Conservation (phyloP, 2,329 filamentous ascomycete species). For the Fusarium sp. region DNA sequence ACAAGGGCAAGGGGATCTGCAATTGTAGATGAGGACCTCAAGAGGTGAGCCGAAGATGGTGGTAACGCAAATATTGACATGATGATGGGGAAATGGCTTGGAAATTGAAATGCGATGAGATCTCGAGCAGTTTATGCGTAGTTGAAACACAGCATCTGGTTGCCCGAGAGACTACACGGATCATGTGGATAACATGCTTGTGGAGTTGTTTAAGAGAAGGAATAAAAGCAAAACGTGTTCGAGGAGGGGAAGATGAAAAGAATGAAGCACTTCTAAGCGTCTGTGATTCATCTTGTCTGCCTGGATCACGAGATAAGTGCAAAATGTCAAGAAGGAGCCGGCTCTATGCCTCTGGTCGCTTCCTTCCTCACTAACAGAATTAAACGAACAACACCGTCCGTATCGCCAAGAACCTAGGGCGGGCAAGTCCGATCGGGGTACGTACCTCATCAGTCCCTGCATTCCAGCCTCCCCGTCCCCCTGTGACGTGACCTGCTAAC, state of each 20-base stretch:
- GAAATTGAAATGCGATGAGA: slow-evolving; percentile 26
- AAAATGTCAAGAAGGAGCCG: slow-evolving; percentile 17
- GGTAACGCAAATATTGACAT: slow-evolving; percentile 69
- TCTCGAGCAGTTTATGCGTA: slow-evolving; percentile 28
- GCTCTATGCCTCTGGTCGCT: slow-evolving; percentile 9
- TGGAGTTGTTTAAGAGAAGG: slow-evolving; percentile 32
- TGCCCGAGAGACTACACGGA: slow-evolving; percentile 46
- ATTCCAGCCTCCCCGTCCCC: slow-evolving; percentile 28
- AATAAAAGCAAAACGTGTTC: slow-evolving; percentile 16
- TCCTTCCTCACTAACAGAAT: slow-evolving; percentile 23
- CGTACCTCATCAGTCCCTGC: slow-evolving; percentile 44
- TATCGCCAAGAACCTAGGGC: slow-evolving; percentile 13
- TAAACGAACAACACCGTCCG: background rate
- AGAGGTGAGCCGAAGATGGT: slow-evolving; percentile 64
- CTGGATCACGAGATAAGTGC: slow-evolving; percentile 7
- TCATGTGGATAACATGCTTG: slow-evolving; percentile 46
- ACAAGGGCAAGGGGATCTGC: slow-evolving; percentile 73
- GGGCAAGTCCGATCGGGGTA: slow-evolving; percentile 32
- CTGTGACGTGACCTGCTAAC: slow-evolving; percentile 47
- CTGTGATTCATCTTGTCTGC: slow-evolving; percentile 13
- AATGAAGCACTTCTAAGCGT: background rate
- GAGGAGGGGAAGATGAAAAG: slow-evolving; percentile 6
- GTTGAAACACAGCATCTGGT: slow-evolving; percentile 42
- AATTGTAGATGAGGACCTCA: slow-evolving; percentile 74
- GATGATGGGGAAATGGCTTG: slow-evolving; percentile 19